phyloP scores from a whole-genome alignment of 176 grass and related monocot species.

The Tillandsia leiboldiana region DNA sequence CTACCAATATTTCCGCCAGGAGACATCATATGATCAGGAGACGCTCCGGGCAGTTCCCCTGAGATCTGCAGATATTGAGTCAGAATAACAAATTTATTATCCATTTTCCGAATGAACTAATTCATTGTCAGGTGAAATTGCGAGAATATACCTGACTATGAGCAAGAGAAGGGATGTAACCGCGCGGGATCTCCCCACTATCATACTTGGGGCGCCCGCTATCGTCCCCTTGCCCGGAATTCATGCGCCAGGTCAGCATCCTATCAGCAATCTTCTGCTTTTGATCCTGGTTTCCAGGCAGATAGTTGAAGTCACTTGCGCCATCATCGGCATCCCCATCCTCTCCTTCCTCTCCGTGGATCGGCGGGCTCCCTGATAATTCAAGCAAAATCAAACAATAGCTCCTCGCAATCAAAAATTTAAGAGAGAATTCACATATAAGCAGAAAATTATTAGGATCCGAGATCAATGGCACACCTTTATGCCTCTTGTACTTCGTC shows the following conservation, averaged over 20 bases:
- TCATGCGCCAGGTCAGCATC: constrained; percentile 82
- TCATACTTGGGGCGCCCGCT: constrained; percentile 57
- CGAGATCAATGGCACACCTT: constrained; percentile 4
- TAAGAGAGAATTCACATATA: constrained; percentile 1
- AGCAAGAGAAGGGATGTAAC: constrained; percentile 64
- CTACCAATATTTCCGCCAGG: constrained; percentile 60
- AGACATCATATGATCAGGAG: constrained; percentile 91
- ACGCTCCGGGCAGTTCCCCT: constrained; percentile 72
- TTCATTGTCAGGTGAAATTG: neutral
- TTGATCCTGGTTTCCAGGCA: constrained; percentile 54
- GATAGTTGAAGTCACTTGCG: constrained; percentile 59
- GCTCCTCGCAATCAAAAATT: neutral
- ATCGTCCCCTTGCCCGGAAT: constrained; percentile 39
- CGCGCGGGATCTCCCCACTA: constrained; percentile 86
- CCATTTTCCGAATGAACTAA: neutral
- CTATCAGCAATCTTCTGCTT: constrained; percentile 73
- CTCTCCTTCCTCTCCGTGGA: constrained; percentile 59
- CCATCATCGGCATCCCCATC: constrained; percentile 63
- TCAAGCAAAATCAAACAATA: constrained; percentile 1
- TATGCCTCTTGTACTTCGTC: constrained; percentile 29
- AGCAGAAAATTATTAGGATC: neutral
- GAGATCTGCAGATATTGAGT: constrained; percentile 42
- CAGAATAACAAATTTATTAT: neutral
- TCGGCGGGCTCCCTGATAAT: constrained; percentile 58
- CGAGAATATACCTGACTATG: constrained; percentile 55